Conservation (phyloP, 164 flowering plant species). For the Liriodendron chinense region DNA sequence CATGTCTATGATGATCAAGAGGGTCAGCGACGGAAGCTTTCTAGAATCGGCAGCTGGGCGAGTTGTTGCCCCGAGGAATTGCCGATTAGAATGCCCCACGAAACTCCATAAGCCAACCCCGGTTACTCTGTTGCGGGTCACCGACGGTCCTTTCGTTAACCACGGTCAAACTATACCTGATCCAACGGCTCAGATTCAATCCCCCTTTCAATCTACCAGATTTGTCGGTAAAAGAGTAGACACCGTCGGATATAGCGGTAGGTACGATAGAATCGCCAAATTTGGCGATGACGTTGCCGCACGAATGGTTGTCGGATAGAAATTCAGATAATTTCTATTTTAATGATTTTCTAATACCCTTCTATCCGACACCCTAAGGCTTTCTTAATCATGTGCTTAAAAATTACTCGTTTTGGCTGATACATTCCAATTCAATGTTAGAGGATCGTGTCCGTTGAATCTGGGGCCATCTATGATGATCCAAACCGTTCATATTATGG, state of each 20-base stretch:
- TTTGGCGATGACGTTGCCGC: neutral
- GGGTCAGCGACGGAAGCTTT: neutral
- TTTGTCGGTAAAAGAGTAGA: conserved; percentile 8
- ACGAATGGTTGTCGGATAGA: conserved; percentile 4
- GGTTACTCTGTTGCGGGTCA: conserved; percentile 2
- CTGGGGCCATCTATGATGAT: neutral
- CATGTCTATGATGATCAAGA: too few species aligned
- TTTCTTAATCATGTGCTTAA: too few species aligned
- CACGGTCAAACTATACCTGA: neutral
- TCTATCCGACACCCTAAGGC: too few species aligned
- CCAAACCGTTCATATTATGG: neutral
- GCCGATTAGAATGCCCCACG: neutral
- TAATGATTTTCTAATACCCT: too few species aligned
- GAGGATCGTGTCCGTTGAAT: too few species aligned
- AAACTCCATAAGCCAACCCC: neutral
- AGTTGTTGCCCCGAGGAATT: neutral
- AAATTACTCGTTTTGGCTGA: too few species aligned
- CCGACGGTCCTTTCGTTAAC: neutral
- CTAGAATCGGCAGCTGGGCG: neutral
- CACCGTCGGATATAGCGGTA: conserved; percentile 8
- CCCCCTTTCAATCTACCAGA: neutral
- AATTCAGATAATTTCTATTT: neutral
- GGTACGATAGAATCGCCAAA: conserved; percentile 2
- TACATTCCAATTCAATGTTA: too few species aligned
- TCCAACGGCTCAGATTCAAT: conserved; percentile 3